These are phyloP conservation scores for Aegle marmelos DNA, from an alignment of 345 rosid genomes.

Conservation along the genomic window DNA sequence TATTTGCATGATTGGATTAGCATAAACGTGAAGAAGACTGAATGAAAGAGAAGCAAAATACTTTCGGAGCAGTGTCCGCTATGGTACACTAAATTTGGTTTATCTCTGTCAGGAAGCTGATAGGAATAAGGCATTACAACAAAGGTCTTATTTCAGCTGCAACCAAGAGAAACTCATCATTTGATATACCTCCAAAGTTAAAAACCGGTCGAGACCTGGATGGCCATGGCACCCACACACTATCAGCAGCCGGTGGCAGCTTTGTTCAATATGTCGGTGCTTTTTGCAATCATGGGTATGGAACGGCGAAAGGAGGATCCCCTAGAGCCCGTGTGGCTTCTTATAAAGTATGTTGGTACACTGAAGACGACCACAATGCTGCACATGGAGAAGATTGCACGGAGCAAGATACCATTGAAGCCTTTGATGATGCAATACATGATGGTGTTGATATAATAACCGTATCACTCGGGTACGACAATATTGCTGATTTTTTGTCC, in stretches of 20 bases:
- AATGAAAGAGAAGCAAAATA: too few relatives aligned
- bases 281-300: slow-evolving; percentile 14
- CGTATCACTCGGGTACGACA: slow-evolving; percentile 32
- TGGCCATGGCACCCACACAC: slow-evolving; percentile 50
- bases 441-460: slow-evolving; percentile 47
- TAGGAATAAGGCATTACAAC: slow-evolving; percentile 38
- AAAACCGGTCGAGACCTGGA: slow-evolving; percentile 13
- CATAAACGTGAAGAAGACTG: too few relatives aligned
- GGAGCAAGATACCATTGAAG: too few relatives aligned
- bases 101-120: slow-evolving; percentile 35
- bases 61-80: too few relatives aligned
- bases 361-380: slow-evolving; percentile 35
- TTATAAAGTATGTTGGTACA: slow-evolving; percentile 42
- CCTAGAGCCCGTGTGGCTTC: slow-evolving; percentile 46
- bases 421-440: slow-evolving; percentile 36
- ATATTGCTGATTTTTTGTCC: slow-evolving; percentile 6
- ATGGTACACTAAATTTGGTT: too few relatives aligned
- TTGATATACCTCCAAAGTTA: not conserved
- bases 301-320: slow-evolving; percentile 44
- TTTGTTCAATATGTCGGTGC: slow-evolving; percentile 25
- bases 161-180: not conserved
- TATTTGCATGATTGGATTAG: too few relatives aligned
- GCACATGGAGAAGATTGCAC: slow-evolving; percentile 7
- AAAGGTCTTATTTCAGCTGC: slow-evolving; percentile 12
- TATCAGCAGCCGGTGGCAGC: slow-evolving; percentile 42